These are phyloP conservation scores for Penstemon newberryi DNA, from an alignment of 257 asterid species.

Conservation along the genomic window DNA sequence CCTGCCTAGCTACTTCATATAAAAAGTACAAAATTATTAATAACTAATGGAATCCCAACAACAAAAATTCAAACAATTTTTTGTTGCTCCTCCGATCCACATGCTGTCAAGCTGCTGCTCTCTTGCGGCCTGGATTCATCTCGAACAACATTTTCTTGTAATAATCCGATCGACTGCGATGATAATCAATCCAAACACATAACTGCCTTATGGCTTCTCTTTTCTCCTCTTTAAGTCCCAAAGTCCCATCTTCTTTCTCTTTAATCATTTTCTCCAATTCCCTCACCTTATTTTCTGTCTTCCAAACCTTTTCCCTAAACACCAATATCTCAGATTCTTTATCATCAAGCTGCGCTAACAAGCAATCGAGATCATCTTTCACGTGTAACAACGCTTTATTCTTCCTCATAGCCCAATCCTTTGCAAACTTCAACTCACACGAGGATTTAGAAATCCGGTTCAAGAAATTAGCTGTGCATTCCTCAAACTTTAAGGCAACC, in stretches of 20 bases:
- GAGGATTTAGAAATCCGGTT: constrained; percentile 71
- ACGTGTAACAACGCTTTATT: constrained; percentile 39
- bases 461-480: constrained; percentile 51
- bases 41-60: no score
- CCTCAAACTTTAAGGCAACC: constrained; percentile 55
- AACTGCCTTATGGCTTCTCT: constrained; percentile 91
- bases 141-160: constrained; percentile 65
- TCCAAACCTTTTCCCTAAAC: constrained; percentile 64
- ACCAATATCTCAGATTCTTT: constrained; percentile 69
- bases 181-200: constrained; percentile 91
- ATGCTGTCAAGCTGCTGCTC: constrained; percentile 26
- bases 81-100: no score
- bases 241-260: constrained; percentile 62
- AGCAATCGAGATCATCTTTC: constrained; percentile 54
- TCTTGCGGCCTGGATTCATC: constrained; percentile 33
- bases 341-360: constrained; percentile 55
- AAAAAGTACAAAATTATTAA: no score
- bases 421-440: constrained; percentile 62
- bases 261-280: constrained; percentile 63
- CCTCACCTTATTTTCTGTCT: constrained; percentile 60
- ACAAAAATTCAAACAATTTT: no score
- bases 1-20: no score
- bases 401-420: constrained; percentile 69
- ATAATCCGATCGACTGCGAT: constrained; percentile 62
- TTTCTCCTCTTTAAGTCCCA: constrained; percentile 67